Base-by-base conservation (phyloP, 23 red algal genomes). In the Agarophyton chilense region DNA sequence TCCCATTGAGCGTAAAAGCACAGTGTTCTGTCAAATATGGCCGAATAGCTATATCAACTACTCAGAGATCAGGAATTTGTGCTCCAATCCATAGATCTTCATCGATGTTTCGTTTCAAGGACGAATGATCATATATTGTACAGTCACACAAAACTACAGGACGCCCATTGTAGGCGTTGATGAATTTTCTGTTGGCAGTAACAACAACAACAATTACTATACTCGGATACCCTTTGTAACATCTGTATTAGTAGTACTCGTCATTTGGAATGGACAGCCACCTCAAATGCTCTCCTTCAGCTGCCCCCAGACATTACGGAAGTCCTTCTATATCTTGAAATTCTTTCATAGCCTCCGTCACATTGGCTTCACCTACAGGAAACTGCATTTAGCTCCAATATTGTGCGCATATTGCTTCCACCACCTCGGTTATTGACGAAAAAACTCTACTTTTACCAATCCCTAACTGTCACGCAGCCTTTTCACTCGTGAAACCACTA, bases 111-210 rank as follows among this genome's bases (percentile, higher is more conserved):
- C 58, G 8, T 52, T 84, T 84, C 54, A 84, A 46, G 7, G 7
- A 17, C 16, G 81, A 86, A 2, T 24, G 38, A 5, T 44, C 43
- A 38, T 52, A 70, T 47, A 72, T 86, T 12, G 58, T 86, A 46
- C 60, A 72, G 81, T 86, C 81, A 10, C 61, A 58, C 7, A 86
- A 35, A 10, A 72, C 81, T 2, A 9, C 64, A 22, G 81, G 81
- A 4, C 41, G 16, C 2, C 81, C 63, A 43, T 72, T 71, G 47
- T 86, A 7, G 2, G 72, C 81, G 72, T 54, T 72, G 4, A 31
- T 72, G 31, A 72, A 86, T 16, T 40, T 72, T 50, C 81, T 55
- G 36, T 71, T 52, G 7, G 81, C 62, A 4, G 12, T 67, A 5
- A 17, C 38, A 12, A 73, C 44, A 47, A 17, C 56, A 31, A 61